Evolutionary conservation across 169 alveolate genomes (phyloP), one percentile per base, ranked within the genome.

Genomic region (Miamiensis avidus): DNA sequence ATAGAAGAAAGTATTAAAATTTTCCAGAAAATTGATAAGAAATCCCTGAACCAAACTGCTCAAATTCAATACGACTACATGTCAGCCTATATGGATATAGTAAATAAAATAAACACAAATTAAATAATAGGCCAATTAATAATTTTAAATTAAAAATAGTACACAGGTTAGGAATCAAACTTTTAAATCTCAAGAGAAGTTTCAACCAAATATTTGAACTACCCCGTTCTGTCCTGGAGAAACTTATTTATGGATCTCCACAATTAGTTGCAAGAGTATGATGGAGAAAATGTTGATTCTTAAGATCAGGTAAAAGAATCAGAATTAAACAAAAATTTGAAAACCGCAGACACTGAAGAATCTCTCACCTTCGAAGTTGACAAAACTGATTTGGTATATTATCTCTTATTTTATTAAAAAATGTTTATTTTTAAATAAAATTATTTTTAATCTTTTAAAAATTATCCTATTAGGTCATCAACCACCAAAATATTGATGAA

Each of bases 1-100:
- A 90, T 92, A 26, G 86, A 86, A 28, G 97, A 94, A 81, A 96
- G 96, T 20, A 87, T 91, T 29, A 72, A 83, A 27, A 29, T 90
- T 15, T 91, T 90, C 69, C 75, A 84, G 26, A 82, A 86, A 77
- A 86, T 73, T n/a, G 11, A 73, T 4, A n/a, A 29, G 34, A 34
- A 78, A 29, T 90, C 4, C 84, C 88, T 16, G 86, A 83, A 33
- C 65, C 73, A 29, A 49, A 34, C 0, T 30, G 82, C 86, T 29
- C 64, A 74, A 34, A 65, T 91, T 65, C 91, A 92, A 88, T 91
- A 90, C 83, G 97, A 94, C 75, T 94, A 94, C 83, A 77, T 94
- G 81, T 82, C 82, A 30, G 97, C 97, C 26, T 94, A 94, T 88
- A 81, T 94, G 34, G 97, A 94, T 82, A 91, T 94, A 11, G 69